Conservation (phyloP, 2,329 filamentous ascomycete genomes). For the Penicillium janthinellum region DNA sequence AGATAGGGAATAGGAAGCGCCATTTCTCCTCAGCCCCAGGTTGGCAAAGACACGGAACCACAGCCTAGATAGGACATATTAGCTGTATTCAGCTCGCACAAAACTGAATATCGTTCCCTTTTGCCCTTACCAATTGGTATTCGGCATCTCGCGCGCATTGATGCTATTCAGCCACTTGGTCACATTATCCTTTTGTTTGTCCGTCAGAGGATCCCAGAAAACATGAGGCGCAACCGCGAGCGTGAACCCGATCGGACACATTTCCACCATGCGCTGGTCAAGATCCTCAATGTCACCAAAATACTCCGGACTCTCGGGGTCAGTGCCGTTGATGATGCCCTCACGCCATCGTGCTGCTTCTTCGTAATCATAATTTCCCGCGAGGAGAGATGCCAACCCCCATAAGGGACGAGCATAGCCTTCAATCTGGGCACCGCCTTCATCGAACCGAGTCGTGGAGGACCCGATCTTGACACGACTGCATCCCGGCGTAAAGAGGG, state of each 20-base stretch:
- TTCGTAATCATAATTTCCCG: slow-evolving; percentile 66
- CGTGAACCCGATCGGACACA: slow-evolving; percentile 76
- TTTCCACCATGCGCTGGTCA: slow-evolving; percentile 83
- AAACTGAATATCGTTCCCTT: slow-evolving; percentile 39
- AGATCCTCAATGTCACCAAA: slow-evolving; percentile 76
- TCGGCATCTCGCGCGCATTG: slow-evolving; percentile 71
- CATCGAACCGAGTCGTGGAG: slow-evolving; percentile 75
- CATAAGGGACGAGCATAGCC: slow-evolving; percentile 74
- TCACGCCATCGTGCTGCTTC: slow-evolving; percentile 68
- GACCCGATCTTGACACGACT: slow-evolving; percentile 69
- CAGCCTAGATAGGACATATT: slow-evolving; percentile 50
- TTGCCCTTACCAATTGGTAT: slow-evolving; percentile 62
- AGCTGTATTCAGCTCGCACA: background rate
- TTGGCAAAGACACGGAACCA: slow-evolving; percentile 88
- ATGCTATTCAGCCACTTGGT: slow-evolving; percentile 74
- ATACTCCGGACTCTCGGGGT: slow-evolving; percentile 69
- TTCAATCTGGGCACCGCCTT: slow-evolving; percentile 75
- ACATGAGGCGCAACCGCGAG: slow-evolving; percentile 66
- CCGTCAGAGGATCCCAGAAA: slow-evolving; percentile 68
- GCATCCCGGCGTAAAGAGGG: slow-evolving; percentile 69
- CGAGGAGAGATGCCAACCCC: slow-evolving; percentile 71
- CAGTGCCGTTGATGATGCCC: slow-evolving; percentile 70
- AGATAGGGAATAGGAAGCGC: slow-evolving; percentile 68
- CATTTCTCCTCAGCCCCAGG: slow-evolving; percentile 73
- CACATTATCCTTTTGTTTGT: slow-evolving; percentile 65